Conservation (phyloP, 2,329 filamentous ascomycete genomes). For the Ophiocordyceps camponoti-floridani region DNA sequence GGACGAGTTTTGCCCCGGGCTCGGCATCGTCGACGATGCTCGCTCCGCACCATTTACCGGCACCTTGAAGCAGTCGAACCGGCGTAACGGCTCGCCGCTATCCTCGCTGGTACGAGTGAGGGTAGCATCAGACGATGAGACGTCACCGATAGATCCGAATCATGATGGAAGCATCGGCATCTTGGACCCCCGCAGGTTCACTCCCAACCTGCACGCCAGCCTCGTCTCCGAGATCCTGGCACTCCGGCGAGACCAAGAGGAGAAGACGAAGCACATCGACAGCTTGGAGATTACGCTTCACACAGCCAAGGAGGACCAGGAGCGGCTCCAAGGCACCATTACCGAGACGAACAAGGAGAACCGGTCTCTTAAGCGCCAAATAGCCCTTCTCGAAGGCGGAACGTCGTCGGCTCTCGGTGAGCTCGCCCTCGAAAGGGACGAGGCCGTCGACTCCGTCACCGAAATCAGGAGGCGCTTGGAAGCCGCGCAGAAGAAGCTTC, state of each 20-base stretch:
- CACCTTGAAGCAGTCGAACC: slow-evolving; percentile 37
- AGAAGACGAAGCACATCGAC: slow-evolving; percentile 75
- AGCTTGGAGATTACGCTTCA: slow-evolving; percentile 62
- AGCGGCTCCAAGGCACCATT: slow-evolving; percentile 45
- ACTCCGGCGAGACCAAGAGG: slow-evolving; percentile 75
- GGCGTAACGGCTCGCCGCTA: slow-evolving; percentile 46
- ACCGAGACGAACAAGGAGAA: slow-evolving; percentile 54
- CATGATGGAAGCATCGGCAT: slow-evolving; percentile 54
- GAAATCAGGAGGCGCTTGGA: slow-evolving; percentile 70
- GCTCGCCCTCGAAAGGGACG: slow-evolving; percentile 70
- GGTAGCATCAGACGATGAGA: slow-evolving; percentile 23
- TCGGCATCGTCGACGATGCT: slow-evolving; percentile 42
- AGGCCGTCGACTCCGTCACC: slow-evolving; percentile 51
- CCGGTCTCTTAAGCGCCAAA: slow-evolving; percentile 65
- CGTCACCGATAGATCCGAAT: slow-evolving; percentile 38
- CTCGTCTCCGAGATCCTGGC: slow-evolving; percentile 86
- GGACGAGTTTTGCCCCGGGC: slow-evolving; percentile 36
- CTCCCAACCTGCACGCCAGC: slow-evolving; percentile 84
- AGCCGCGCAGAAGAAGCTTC: slow-evolving; percentile 55
- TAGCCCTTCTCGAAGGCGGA: slow-evolving; percentile 74
- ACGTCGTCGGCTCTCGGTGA: slow-evolving; percentile 74
- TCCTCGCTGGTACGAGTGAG: slow-evolving; percentile 38
- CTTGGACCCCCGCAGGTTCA: slow-evolving; percentile 81
- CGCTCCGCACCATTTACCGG: slow-evolving; percentile 58
- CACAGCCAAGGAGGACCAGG: slow-evolving; percentile 53